A percentile compares a stretch with the other conserved stretches of the same genome.
phyloP scores from a whole-genome alignment of 768 basidiomycete species.

The Kwoniella bestiolae region DNA sequence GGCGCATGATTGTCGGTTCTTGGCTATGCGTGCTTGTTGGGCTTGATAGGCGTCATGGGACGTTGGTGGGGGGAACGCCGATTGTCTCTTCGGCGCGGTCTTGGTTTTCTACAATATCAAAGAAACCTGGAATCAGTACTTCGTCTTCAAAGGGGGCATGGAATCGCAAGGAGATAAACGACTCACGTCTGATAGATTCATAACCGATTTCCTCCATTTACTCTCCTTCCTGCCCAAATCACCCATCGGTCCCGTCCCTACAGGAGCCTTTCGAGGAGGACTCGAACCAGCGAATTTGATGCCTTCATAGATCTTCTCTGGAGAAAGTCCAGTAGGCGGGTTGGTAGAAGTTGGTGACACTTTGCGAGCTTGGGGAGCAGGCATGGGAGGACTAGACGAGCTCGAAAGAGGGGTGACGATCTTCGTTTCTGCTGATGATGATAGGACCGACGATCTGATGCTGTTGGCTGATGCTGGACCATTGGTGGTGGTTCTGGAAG shows the following conservation, averaged over 20 bases:
- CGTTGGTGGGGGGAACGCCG: constrained; percentile 32
- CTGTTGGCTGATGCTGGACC: constrained; percentile 15
- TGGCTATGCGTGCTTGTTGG: constrained; percentile 35
- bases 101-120: constrained; percentile 6
- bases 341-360: background rate
- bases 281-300: constrained; percentile 25
- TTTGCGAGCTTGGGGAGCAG: background rate
- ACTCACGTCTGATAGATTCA: constrained; percentile 43
- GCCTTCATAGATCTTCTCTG: constrained; percentile 12
- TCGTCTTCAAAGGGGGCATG: background rate
- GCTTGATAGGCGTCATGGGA: constrained; percentile 44
- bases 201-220: constrained; percentile 41
- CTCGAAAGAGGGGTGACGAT: constrained; percentile 24
- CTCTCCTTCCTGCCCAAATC: constrained; percentile 28
- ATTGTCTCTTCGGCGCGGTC: constrained; percentile 6
- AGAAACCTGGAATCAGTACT: background rate
- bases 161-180: background rate
- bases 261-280: constrained; percentile 28
- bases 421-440: constrained; percentile 12
- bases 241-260: constrained; percentile 7
- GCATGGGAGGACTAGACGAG: constrained; percentile 5
- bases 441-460: constrained; percentile 7
- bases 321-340: background rate
- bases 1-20: constrained; percentile 36
- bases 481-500: background rate